Conservation (phyloP, 1,284 basidiomycete species). For the Trichosporon inkin region DNA sequence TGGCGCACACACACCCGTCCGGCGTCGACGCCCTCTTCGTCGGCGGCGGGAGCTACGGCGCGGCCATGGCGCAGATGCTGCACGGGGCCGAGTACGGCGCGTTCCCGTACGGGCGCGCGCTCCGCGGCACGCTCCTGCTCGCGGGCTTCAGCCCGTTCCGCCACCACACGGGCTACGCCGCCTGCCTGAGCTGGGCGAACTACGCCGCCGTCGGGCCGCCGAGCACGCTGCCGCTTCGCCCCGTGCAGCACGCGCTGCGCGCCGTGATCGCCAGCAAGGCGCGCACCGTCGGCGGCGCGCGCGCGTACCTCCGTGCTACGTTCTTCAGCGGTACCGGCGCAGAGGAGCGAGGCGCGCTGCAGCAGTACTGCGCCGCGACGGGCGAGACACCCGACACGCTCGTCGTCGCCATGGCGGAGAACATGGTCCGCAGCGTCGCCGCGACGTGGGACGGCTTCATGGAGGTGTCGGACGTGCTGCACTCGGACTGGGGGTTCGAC, state of each 20-base stretch:
- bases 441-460: slow-evolving; percentile 57
- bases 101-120: slow-evolving; percentile 55
- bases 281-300: slow-evolving; percentile 51
- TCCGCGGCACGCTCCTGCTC: slow-evolving; percentile 55
- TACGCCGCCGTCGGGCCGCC: slow-evolving; percentile 56
- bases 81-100: slow-evolving; percentile 56
- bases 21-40: slow-evolving; percentile 41
- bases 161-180: slow-evolving; percentile 54
- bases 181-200: slow-evolving; percentile 52
- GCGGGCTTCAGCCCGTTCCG: slow-evolving; percentile 55
- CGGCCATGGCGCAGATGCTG: slow-evolving; percentile 58
- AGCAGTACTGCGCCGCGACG: slow-evolving; percentile 31
- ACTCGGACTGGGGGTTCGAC: slow-evolving; percentile 58
- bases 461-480: slow-evolving; percentile 52
- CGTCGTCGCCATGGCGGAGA: slow-evolving; percentile 52
- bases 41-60: slow-evolving; percentile 58
- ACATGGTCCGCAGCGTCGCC: slow-evolving; percentile 54
- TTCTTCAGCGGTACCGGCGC: slow-evolving; percentile 53
- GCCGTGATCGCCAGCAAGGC: slow-evolving; percentile 49
- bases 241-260: slow-evolving; percentile 46
- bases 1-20: slow-evolving; percentile 56
- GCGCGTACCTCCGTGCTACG: slow-evolving; percentile 48
- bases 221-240: slow-evolving; percentile 51
- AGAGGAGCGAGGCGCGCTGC: slow-evolving; percentile 51
- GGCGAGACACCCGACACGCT: slow-evolving; percentile 53